Base-by-base conservation (phyloP, 2,329 filamentous ascomycete genomes). In the Didymella pomorum region DNA sequence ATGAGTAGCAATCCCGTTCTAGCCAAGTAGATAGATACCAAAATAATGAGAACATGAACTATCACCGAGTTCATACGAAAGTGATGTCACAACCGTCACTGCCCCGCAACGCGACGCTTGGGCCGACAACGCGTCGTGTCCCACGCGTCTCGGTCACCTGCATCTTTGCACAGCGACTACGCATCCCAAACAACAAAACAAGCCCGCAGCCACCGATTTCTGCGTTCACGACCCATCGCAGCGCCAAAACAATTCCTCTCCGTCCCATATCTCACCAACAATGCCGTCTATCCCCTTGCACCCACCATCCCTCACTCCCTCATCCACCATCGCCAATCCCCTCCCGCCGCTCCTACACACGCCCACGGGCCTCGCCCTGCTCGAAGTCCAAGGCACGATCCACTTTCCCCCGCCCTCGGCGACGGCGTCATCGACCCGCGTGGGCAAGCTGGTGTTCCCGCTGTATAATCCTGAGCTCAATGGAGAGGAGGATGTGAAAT, bases 321-420 rank as follows among this genome's bases (percentile, higher is more conserved):
- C 35, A 12, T 12, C 14, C 31, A 43, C 37, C 56, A 62, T 59
- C 45, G 60, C 60, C 33, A 87, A 85, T 67, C 88, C 91, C 4
- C 85, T 98, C 4, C 95, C 95, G 1, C 77, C 84, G n/a, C 83
- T 97, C 62, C 86, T 98, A 16, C 91, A 93, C 68, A 97, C 94
- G 0, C 95, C 95, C 0, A 88, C 90, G 0, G 95, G 95, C 49
- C 86, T 97, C 39, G 94, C 94, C 18, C 83, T 99, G 44, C 82
- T 99, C 56, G 95, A 98, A 79, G 86, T 99, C 14, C 95, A 99
- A 81, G 95, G 93, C 61, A 92, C 87, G 14, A 89, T 99, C 79
- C 94, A 96, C 76, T 82, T 93, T 1, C 88, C 92, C 8, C 5
- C 53, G 11, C 53, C 53, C 20, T 7, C 31, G 2, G 50, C 64